These are phyloP conservation scores for Solanum medicagineum DNA, from an alignment of 257 asterid species.

Conservation along the genomic window DNA sequence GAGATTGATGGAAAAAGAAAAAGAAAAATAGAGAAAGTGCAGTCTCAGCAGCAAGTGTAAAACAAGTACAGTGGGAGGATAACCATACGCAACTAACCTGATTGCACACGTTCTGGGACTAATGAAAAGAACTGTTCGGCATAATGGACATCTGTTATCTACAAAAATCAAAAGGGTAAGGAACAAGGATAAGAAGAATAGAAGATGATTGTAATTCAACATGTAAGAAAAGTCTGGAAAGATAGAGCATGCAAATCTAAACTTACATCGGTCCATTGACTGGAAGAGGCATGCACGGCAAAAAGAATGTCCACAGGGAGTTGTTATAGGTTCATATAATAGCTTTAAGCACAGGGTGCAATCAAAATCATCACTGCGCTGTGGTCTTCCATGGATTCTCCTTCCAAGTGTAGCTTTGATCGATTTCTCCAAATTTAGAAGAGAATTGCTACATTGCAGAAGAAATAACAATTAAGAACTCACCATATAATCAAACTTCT, in stretches of 20 bases:
- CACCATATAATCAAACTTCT: neutral
- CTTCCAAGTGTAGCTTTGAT: slow-evolving; percentile 20
- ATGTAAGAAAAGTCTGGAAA: neutral
- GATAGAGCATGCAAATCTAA: neutral
- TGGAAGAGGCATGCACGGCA: slow-evolving; percentile 96
- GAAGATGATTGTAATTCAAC: neutral
- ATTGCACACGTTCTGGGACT: slow-evolving; percentile 75
- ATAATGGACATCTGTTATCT: slow-evolving; percentile 91
- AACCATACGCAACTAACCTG: slow-evolving; percentile 44
- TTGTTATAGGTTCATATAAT: slow-evolving; percentile 80
- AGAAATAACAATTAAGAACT: neutral
- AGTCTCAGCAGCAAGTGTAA: neutral
- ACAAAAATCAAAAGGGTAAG: slow-evolving; percentile 6
- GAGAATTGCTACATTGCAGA: slow-evolving; percentile 39
- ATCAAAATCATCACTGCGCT: slow-evolving; percentile 86
- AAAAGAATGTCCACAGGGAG: slow-evolving; percentile 98
- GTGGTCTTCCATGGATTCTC: slow-evolving; percentile 49
- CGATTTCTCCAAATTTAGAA: slow-evolving; percentile 46
- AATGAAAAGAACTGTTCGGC: slow-evolving; percentile 83
- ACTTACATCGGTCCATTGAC: slow-evolving; percentile 84
- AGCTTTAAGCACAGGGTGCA: slow-evolving; percentile 90
- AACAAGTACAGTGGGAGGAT: neutral
- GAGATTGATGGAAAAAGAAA: too few species aligned
- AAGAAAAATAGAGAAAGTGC: neutral
- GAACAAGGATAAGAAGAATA: neutral